phyloP scores from a whole-genome alignment of 2,329 filamentous ascomycete genomes.

The Elsinoe necatrix region DNA sequence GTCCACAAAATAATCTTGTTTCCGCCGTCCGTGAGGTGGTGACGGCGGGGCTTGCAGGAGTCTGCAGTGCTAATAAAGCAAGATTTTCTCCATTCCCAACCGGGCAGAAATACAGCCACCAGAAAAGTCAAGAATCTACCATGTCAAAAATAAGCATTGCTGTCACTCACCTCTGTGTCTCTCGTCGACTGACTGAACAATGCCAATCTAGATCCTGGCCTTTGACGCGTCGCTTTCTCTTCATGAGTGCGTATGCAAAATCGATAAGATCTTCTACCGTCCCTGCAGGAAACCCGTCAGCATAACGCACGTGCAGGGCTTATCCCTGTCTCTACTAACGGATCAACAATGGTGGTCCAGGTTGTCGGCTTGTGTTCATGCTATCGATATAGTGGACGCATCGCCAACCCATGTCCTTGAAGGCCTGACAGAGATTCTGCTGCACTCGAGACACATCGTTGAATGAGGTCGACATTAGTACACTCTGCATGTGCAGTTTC shows the following conservation, averaged over 20 bases:
- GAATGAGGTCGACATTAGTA: conserved; percentile 73
- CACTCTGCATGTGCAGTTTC: conserved; percentile 74
- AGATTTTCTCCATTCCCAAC: background rate
- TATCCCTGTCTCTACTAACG: conserved; percentile 33
- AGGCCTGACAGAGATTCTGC: conserved; percentile 65
- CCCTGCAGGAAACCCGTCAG: conserved; percentile 33
- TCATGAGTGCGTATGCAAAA: conserved; percentile 56
- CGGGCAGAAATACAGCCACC: background rate
- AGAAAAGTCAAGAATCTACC: background rate
- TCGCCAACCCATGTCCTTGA: conserved; percentile 71
- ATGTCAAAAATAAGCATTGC: conserved; percentile 14
- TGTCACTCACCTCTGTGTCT: conserved; percentile 52
- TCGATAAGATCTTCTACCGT: conserved; percentile 59
- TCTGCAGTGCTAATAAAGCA: background rate
- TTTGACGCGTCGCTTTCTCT: conserved; percentile 34
- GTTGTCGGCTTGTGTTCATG: conserved; percentile 50
- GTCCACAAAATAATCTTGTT: background rate
- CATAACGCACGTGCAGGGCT: background rate
- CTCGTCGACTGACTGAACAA: conserved; percentile 52
- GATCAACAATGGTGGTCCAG: conserved; percentile 52
- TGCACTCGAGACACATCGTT: conserved; percentile 64
- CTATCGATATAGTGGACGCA: conserved; percentile 53
- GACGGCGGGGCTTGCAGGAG: conserved; percentile 12
- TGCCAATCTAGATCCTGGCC: conserved; percentile 36
- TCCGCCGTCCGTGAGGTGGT: background rate